These are phyloP conservation scores for Trichoderma gracile DNA, from an alignment of 2,329 filamentous ascomycete species.

Conservation along the genomic window DNA sequence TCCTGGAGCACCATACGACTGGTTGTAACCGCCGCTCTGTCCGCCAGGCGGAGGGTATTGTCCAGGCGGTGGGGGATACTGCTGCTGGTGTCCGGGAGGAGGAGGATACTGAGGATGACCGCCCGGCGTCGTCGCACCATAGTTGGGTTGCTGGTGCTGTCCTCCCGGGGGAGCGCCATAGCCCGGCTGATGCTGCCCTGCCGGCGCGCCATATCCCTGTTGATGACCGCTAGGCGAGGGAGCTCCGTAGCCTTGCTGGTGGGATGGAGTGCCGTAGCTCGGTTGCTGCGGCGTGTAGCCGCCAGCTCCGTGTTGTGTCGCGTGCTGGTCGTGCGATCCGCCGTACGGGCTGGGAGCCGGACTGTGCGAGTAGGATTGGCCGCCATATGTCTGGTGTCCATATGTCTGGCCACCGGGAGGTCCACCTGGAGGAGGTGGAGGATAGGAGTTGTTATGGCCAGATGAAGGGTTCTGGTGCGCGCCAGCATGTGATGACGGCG, in stretches of 20 bases:
- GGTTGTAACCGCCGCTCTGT: constrained; percentile 33
- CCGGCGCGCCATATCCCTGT: constrained; percentile 30
- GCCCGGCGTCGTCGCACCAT: constrained; percentile 26
- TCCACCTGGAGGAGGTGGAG: constrained; percentile 28
- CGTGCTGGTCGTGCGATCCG: constrained; percentile 26
- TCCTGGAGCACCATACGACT: constrained; percentile 35
- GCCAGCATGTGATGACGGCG: constrained; percentile 34
- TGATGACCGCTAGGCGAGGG: constrained; percentile 27
- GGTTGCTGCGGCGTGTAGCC: constrained; percentile 29
- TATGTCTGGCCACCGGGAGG: constrained; percentile 30
- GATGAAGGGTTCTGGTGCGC: constrained; percentile 31
- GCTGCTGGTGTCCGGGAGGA: constrained; percentile 12
- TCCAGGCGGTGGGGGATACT: constrained; percentile 16
- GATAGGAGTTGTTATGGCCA: constrained; percentile 26
- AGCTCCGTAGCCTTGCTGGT: constrained; percentile 31
- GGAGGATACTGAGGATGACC: constrained; percentile 18
- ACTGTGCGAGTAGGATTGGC: constrained; percentile 29
- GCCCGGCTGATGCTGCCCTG: constrained; percentile 13
- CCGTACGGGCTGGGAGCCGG: constrained; percentile 26
- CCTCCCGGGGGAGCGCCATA: constrained; percentile 25
- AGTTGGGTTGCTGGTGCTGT: constrained; percentile 31
- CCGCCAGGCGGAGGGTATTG: constrained; percentile 31
- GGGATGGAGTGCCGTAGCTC: constrained; percentile 30
- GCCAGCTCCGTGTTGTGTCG: constrained; percentile 32
- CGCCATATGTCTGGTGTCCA: constrained; percentile 19